Conservation (phyloP, 2,329 filamentous ascomycete species). For the Penicillium glabrum region DNA sequence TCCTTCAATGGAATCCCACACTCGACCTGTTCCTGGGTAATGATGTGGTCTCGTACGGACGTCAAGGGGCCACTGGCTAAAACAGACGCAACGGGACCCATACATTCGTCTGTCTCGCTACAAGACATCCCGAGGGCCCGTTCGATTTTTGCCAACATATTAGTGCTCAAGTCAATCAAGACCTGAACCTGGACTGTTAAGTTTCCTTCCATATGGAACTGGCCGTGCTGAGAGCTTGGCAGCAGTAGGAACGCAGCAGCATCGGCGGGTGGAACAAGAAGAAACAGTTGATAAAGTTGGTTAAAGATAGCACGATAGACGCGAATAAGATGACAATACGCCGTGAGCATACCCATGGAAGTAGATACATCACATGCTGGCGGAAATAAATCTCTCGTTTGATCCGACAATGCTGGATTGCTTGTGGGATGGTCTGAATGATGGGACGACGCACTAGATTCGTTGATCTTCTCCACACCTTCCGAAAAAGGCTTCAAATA, state of each 20-base stretch:
- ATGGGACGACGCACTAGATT: slow-evolving; percentile 5
- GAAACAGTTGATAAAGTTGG: slow-evolving; percentile 17
- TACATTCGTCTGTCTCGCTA: not conserved
- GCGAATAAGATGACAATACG: slow-evolving; percentile 15
- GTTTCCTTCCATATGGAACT: slow-evolving; percentile 9
- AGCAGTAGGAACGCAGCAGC: slow-evolving; percentile 10
- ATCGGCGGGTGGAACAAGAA: slow-evolving; percentile 14
- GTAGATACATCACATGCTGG: slow-evolving; percentile 3
- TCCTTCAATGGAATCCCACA: slow-evolving; percentile 13
- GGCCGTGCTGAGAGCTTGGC: slow-evolving; percentile 8
- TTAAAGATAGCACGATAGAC: slow-evolving; percentile 17
- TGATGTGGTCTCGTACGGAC: slow-evolving; percentile 12
- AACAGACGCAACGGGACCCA: not conserved
- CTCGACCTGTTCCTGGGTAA: slow-evolving; percentile 9
- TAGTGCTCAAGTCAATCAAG: slow-evolving; percentile 13
- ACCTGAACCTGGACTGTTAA: slow-evolving; percentile 9
- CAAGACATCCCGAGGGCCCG: slow-evolving; percentile 4
- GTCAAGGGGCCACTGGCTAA: not conserved
- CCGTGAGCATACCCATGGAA: slow-evolving; percentile 13
- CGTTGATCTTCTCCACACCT: not conserved
- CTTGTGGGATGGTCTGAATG: slow-evolving; percentile 13
- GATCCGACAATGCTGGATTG: not conserved
- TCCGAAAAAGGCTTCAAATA: not conserved
- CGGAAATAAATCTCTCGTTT: not conserved
- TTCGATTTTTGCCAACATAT: slow-evolving; percentile 14